Percentiles rank a stretch among this genome's conserved stretches.
Evolutionary conservation across 2,329 filamentous ascomycete species (phyloP).

Genomic region (Sphaerulina vaccinii): DNA sequence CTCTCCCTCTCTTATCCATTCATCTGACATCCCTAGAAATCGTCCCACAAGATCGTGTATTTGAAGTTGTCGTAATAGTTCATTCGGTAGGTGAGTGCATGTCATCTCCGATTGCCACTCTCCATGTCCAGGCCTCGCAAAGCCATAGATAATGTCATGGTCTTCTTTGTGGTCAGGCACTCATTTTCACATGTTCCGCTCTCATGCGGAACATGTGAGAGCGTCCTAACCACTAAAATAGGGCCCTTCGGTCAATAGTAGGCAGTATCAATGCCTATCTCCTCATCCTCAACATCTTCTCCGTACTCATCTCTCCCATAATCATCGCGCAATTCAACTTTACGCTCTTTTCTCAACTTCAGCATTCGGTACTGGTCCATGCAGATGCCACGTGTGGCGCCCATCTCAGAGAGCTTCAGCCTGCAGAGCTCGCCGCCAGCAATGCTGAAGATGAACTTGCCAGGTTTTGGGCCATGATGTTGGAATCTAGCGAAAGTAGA

Average conservation of each 20-base stretch:
- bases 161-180: constrained; percentile 1
- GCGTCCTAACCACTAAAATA: too few relatives aligned
- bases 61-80: not conserved
- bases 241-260: too few relatives aligned
- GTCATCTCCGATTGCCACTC: too few relatives aligned
- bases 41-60: not conserved
- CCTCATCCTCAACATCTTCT: constrained; percentile 2
- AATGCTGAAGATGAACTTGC: constrained; percentile 40
- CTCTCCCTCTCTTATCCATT: not conserved
- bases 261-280: constrained; percentile 8
- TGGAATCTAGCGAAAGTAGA: constrained; percentile 42
- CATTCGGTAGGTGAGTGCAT: not conserved
- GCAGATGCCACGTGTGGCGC: constrained; percentile 19
- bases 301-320: not conserved
- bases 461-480: constrained; percentile 17
- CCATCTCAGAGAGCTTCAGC: constrained; percentile 35
- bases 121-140: not conserved
- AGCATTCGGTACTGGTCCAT: constrained; percentile 31
- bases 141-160: not conserved
- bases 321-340: not conserved
- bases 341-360: constrained; percentile 36
- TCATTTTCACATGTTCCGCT: constrained; percentile 10
- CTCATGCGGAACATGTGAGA: too few relatives aligned
- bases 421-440: constrained; percentile 43
- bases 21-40: not conserved